These are phyloP conservation scores for Paracoccidioides lutzii DNA, from an alignment of 2,329 filamentous ascomycete genomes.

Conservation along the genomic window DNA sequence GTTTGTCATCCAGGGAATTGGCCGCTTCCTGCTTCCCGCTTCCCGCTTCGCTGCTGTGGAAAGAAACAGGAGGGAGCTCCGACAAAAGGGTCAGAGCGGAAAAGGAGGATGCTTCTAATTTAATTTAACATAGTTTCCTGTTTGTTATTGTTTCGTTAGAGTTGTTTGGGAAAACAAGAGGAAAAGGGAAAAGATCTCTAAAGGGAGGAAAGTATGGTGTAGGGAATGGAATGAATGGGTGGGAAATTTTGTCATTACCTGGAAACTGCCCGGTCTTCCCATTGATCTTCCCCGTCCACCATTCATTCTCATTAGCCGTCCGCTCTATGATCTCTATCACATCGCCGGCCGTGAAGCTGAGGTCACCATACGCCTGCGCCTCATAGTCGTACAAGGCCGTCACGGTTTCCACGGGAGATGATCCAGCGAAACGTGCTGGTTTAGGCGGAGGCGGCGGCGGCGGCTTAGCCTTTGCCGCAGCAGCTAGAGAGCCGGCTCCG, in stretches of 20 bases:
- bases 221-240: not conserved
- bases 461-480: conserved; percentile 54
- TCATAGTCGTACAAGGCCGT: conserved; percentile 95
- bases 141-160: conserved; percentile 1
- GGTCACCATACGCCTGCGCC: conserved; percentile 83
- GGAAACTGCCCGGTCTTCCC: conserved; percentile 86
- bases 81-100: not conserved
- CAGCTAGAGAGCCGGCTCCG: conserved; percentile 33
- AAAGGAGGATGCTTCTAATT: conserved; percentile 16
- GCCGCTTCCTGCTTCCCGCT: too few relatives aligned
- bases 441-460: conserved; percentile 64
- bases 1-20: too few relatives aligned
- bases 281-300: conserved; percentile 78
- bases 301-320: conserved; percentile 89
- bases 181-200: not conserved
- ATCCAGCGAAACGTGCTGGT: conserved; percentile 54
- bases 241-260: conserved; percentile 53
- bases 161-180: not conserved
- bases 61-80: not conserved
- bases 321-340: conserved; percentile 74
- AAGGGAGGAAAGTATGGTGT: not conserved
- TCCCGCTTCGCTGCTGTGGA: too few relatives aligned
- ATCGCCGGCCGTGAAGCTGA: conserved; percentile 81
- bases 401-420: conserved; percentile 55
- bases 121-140: conserved; percentile 33